phyloP scores from a whole-genome alignment of 495 filamentous ascomycete genomes.

The Talaromyces stipitatus region DNA sequence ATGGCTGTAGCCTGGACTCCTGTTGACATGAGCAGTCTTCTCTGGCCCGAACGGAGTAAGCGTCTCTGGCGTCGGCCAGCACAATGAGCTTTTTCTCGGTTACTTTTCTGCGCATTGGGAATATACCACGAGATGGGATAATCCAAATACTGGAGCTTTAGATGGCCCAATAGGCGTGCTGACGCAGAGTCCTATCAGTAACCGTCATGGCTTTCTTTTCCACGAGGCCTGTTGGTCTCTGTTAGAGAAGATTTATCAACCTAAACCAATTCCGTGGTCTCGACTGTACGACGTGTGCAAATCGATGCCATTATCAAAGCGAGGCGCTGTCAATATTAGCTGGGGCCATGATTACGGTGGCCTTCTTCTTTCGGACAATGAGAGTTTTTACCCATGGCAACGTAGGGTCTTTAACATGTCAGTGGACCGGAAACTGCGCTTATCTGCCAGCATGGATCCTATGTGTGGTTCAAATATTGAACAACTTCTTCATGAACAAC shows the following conservation, averaged over 20 bases:
- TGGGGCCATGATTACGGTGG: not conserved
- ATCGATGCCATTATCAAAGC: conserved; percentile 1
- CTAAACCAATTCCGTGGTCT: not conserved
- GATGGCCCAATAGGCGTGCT: not conserved
- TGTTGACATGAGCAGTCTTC: not conserved
- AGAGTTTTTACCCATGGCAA: not conserved
- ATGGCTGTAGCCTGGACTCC: not conserved
- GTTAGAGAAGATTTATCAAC: not conserved
- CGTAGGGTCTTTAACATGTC: not conserved
- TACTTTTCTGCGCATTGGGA: not conserved
- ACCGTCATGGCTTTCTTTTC: not conserved
- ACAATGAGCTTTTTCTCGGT: not conserved
- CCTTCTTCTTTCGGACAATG: not conserved
- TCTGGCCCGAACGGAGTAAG: not conserved
- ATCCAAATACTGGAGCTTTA: no score
- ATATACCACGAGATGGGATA: not conserved
- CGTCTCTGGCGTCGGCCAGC: conserved; percentile 2
- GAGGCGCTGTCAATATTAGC: not conserved
- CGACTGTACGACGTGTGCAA: conserved; percentile 1
- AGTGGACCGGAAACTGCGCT: not conserved
- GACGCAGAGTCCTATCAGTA: not conserved
- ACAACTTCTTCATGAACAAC: not conserved
- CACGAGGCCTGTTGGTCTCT: not conserved
- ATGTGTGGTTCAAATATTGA: not conserved
- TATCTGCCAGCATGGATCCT: not conserved